A percentile compares a stretch with the other conserved stretches of the same genome.
phyloP scores from a whole-genome alignment of 108 stramenopile species.

The Pseudonitzschia pungens region DNA sequence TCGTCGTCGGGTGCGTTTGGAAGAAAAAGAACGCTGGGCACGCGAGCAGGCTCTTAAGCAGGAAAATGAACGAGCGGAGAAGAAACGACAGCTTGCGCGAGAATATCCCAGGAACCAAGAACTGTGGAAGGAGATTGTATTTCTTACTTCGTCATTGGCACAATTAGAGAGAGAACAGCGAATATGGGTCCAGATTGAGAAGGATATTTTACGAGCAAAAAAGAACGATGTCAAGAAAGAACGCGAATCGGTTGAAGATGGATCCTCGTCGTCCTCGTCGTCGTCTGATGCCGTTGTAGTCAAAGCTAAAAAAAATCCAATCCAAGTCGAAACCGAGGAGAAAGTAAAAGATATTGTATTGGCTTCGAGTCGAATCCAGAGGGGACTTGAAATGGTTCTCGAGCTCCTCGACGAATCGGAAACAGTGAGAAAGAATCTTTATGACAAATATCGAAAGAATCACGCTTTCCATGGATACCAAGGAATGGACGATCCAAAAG shows the following conservation, averaged over 20 bases:
- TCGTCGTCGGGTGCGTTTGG: slow-evolving; percentile 15
- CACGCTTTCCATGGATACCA: slow-evolving; percentile 53
- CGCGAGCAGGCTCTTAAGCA: slow-evolving; percentile 18
- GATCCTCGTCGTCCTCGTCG: no score
- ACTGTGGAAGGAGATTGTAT: slow-evolving; percentile 50
- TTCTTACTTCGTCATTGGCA: slow-evolving; percentile 39
- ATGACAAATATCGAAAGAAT: slow-evolving; percentile 43
- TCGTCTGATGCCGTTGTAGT: slow-evolving; percentile 5
- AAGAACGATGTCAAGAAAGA: background rate
- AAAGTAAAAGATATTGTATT: slow-evolving; percentile 44
- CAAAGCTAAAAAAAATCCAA: slow-evolving; percentile 11
- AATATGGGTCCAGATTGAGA: slow-evolving; percentile 40
- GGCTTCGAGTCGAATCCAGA: slow-evolving; percentile 43
- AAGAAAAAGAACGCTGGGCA: slow-evolving; percentile 17
- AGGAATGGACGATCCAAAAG: slow-evolving; percentile 40
- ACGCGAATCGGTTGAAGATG: slow-evolving; percentile 4
- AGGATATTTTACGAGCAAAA: slow-evolving; percentile 24
- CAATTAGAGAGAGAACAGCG: slow-evolving; percentile 49
- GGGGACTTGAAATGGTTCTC: slow-evolving; percentile 27
- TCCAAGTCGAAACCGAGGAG: slow-evolving; percentile 26
- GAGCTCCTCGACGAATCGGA: slow-evolving; percentile 26
- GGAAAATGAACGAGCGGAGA: slow-evolving; percentile 1
- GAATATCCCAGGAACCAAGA: slow-evolving; percentile 41
- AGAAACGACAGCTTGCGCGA: slow-evolving; percentile 11
- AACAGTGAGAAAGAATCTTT: slow-evolving; percentile 33